These are phyloP conservation scores for Clitoria ternatea DNA, from an alignment of 306 rosid genomes.

Conservation along the genomic window DNA sequence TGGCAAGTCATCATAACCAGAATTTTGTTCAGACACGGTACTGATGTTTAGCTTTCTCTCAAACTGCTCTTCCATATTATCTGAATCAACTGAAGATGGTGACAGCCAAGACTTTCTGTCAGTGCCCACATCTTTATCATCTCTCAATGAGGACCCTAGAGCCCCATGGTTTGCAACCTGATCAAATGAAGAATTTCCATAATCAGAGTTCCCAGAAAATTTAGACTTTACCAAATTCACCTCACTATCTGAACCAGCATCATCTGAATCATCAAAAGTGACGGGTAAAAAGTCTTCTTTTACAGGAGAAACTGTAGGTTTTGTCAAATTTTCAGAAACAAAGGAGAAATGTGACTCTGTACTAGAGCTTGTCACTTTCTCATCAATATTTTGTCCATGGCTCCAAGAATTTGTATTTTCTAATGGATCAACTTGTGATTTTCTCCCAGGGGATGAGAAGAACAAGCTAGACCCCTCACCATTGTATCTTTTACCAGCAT, in stretches of 20 bases:
- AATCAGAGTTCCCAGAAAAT: constrained; percentile 29
- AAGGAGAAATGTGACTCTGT: constrained; percentile 37
- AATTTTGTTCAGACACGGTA: constrained; percentile 26
- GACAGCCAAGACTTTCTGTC: constrained; percentile 34
- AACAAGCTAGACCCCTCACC: constrained; percentile 45
- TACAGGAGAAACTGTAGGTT: constrained; percentile 42
- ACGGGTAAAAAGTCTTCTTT: constrained; percentile 46
- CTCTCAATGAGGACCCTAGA: constrained; percentile 41
- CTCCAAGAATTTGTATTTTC: constrained; percentile 41
- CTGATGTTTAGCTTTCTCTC: constrained; percentile 27
- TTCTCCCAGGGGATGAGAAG: constrained; percentile 36
- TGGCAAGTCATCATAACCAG: constrained; percentile 29
- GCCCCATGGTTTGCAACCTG: constrained; percentile 35
- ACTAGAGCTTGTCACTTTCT: constrained; percentile 32
- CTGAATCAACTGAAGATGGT: constrained; percentile 40
- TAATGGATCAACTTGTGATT: constrained; percentile 36
- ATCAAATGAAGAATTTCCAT: constrained; percentile 34
- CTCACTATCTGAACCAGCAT: constrained; percentile 63
- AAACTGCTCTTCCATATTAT: constrained; percentile 27
- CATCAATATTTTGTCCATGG: constrained; percentile 37
- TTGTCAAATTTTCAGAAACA: constrained; percentile 44
- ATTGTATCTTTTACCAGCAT: constrained; percentile 31
- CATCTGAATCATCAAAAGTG: constrained; percentile 80
- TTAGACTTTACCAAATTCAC: constrained; percentile 40
- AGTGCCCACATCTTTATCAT: constrained; percentile 28